Base-by-base conservation (phyloP, 148 eudicot species). In the Oxyria digyna region DNA sequence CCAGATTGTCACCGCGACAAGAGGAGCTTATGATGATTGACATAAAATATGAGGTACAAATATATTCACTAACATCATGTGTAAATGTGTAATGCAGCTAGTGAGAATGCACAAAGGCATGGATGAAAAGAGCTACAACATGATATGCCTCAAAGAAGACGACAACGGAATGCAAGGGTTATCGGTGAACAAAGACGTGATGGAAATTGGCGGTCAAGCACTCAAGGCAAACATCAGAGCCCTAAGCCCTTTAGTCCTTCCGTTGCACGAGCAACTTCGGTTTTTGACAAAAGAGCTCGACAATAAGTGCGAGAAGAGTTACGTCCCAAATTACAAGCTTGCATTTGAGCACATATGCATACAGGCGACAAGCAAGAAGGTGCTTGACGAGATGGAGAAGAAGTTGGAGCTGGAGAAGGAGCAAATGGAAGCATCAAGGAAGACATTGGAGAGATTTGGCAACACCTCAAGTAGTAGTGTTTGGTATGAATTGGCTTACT, bases 401-500 rank as follows among this genome's bases (percentile, higher is more conserved):
- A 84, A 87, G 67, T 72, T 90, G 66, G 88, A 80, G 67, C 83
- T 90, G 1, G 76, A 87, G 0, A 83, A 81, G 63, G 91, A 85
- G 18, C 77, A 84, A 67, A 87, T 89, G 89, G 92, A 89, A 68
- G 85, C 90, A 24, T 89, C 96, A 8, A 79, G 81, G 79, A 79
- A 54, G 68, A 90, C 96, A 8, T 77, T 90, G 33, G 83, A 90
- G 75, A 78, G 88, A 62, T 90, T 87, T 69, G 93, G 96, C 9
- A 87, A 90, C 72, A 90, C 96, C 3, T 90, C 96, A 18, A 82
- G 93, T 65, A 90, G 96, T 59, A 90, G 96, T 72, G 81, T 90
- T 52, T 87, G 96, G 96, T 90, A 90, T 78, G 93, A 90, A 69
- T 55, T 90, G 69, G 91, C 88, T 18, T 85, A 81, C 69, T 71